These are phyloP conservation scores for Candida ulmi DNA, from an alignment of 805 yeast genomes.

Conservation along the genomic window DNA sequence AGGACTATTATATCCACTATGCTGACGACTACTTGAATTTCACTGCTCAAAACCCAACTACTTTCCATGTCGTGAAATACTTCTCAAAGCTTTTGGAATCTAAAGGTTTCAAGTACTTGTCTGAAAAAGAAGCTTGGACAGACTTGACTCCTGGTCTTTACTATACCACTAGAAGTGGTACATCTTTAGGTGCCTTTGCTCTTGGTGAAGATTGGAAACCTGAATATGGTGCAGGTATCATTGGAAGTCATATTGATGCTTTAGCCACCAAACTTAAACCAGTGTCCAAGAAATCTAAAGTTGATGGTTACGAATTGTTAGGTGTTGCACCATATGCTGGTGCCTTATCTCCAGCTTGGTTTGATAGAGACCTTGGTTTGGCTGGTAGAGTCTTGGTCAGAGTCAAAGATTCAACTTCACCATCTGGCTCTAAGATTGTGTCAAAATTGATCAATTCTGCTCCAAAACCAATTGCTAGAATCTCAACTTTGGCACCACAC, in stretches of 20 bases:
- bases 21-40: constrained; percentile 59
- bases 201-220: constrained; percentile 65
- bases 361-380: constrained; percentile 81
- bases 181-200: constrained; percentile 62
- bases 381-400: constrained; percentile 71
- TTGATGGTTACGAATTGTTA: constrained; percentile 70
- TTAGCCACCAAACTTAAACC: constrained; percentile 70
- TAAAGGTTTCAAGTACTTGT: constrained; percentile 59
- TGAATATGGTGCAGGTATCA: constrained; percentile 58
- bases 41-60: constrained; percentile 69
- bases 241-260: constrained; percentile 76
- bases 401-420: constrained; percentile 24
- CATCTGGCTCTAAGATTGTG: constrained; percentile 28
- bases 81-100: constrained; percentile 42
- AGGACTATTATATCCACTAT: constrained; percentile 25
- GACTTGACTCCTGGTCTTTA: constrained; percentile 44
- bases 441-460: constrained; percentile 49
- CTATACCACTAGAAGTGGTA: constrained; percentile 64
- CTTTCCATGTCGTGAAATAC: constrained; percentile 60
- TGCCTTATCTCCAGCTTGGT: constrained; percentile 58
- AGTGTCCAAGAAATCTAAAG: constrained; percentile 47
- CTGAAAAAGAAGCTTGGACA: constrained; percentile 48
- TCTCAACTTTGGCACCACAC: constrained; percentile 84
- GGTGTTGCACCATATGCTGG: constrained; percentile 88
- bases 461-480: constrained; percentile 69